Conservation (phyloP, 305 asterid species). For the Solanum aculeatissimum region DNA sequence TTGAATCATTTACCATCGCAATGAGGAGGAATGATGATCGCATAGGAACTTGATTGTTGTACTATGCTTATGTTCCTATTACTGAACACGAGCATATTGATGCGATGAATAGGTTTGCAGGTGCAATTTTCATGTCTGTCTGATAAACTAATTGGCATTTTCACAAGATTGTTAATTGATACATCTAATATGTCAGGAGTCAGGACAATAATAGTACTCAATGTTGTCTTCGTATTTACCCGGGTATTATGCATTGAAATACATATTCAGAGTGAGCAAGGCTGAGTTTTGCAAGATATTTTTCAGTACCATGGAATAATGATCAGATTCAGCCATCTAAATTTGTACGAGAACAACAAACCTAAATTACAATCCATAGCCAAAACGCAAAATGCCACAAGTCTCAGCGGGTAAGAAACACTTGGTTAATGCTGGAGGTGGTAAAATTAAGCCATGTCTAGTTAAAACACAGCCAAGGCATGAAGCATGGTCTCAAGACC, state of each 20-base stretch:
- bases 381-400: background rate
- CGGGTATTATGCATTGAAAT: no score
- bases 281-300: background rate
- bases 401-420: background rate
- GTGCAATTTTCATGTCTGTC: background rate
- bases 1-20: background rate
- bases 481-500: background rate
- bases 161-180: background rate
- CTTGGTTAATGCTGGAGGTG: background rate
- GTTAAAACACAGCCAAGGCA: background rate
- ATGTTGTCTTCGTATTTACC: background rate
- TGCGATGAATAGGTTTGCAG: background rate
- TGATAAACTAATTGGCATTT: background rate
- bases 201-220: background rate
- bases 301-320: background rate
- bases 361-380: background rate
- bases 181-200: background rate
- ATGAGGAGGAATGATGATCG: background rate
- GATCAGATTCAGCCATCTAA: background rate
- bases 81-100: background rate
- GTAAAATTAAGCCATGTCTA: background rate
- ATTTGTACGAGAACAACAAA: background rate
- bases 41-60: background rate
- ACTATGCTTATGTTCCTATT: background rate
- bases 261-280: background rate